Conservation (phyloP, 371 early-diverging fungal genomes). For the Lichtheimia corymbifera region DNA sequence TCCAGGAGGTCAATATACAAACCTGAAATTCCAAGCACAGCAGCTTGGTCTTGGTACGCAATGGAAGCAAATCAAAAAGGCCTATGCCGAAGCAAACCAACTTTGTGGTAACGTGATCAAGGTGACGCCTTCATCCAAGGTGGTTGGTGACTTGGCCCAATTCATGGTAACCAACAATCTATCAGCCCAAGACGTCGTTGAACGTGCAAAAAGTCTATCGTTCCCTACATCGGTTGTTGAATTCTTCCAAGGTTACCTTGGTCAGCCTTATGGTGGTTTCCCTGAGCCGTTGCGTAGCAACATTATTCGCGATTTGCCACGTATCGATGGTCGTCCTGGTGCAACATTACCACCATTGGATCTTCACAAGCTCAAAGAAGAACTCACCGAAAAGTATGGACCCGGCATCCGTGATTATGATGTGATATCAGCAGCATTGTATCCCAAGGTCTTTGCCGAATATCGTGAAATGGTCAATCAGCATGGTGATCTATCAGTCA, state of each 20-base stretch:
- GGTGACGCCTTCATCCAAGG: slow-evolving; percentile 96
- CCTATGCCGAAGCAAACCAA: slow-evolving; percentile 87
- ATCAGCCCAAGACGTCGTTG: slow-evolving; percentile 71
- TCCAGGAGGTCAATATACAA: slow-evolving; percentile 98
- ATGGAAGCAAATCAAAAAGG: slow-evolving; percentile 92
- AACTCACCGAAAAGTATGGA: slow-evolving; percentile 78
- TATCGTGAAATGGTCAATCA: slow-evolving; percentile 70
- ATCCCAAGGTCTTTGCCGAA: slow-evolving; percentile 94
- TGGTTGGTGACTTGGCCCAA: slow-evolving; percentile 96
- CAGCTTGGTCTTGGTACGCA: slow-evolving; percentile 89
- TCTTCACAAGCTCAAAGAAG: slow-evolving; percentile 67
- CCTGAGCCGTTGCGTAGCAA: slow-evolving; percentile 85
- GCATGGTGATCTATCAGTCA: slow-evolving; percentile 82
- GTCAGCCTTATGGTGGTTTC: slow-evolving; percentile 94
- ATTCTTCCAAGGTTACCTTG: slow-evolving; percentile 94
- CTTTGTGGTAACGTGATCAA: slow-evolving; percentile 95
- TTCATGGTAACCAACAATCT: slow-evolving; percentile 93
- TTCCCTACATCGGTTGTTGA: slow-evolving; percentile 95
- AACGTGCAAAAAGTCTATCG: slow-evolving; percentile 73
- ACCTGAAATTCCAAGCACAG: slow-evolving; percentile 94
- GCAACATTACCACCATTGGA: slow-evolving; percentile 79
- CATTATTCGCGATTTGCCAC: slow-evolving; percentile 76
- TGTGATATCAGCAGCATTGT: slow-evolving; percentile 85
- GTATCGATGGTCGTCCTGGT: slow-evolving; percentile 89
- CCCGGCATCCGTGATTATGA: slow-evolving; percentile 80